These are phyloP conservation scores for Chenopodium formosanum DNA, from an alignment of 148 eudicot genomes.

Conservation along the genomic window DNA sequence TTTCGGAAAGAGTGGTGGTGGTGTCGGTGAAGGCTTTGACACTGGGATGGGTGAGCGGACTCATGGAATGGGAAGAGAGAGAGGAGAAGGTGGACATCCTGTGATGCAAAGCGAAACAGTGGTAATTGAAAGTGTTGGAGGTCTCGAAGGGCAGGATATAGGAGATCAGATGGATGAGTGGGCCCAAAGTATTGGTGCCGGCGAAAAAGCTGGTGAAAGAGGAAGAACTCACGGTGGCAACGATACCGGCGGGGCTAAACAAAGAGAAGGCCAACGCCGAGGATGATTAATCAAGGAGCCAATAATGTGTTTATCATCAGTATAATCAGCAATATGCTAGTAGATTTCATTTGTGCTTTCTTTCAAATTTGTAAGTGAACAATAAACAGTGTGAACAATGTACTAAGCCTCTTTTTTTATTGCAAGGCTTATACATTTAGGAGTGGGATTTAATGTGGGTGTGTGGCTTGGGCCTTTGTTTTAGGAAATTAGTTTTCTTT, in stretches of 20 bases:
- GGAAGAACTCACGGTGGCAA: neutral
- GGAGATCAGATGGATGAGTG: neutral
- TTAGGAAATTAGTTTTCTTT: too few species aligned
- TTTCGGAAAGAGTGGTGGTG: neutral
- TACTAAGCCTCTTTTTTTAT: neutral
- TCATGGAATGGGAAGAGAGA: neutral
- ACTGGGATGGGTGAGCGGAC: constrained; percentile 2
- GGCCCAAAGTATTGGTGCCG: neutral
- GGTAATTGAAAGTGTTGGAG: neutral
- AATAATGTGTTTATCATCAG: neutral
- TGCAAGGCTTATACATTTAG: neutral
- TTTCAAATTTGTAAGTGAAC: neutral
- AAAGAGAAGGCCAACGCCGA: neutral
- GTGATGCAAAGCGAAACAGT: neutral
- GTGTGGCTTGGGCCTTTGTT: too few species aligned
- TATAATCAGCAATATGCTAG: neutral
- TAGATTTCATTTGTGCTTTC: neutral
- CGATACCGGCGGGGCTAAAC: neutral
- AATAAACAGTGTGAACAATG: neutral
- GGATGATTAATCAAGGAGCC: neutral
- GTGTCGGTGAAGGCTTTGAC: constrained; percentile 15
- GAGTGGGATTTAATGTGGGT: too few species aligned
- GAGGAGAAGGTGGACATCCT: neutral
- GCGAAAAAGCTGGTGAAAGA: neutral
- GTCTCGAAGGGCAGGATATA: neutral